These are phyloP conservation scores for Botrytis fragariae DNA, from an alignment of 2,329 filamentous ascomycete species.

Conservation along the genomic window DNA sequence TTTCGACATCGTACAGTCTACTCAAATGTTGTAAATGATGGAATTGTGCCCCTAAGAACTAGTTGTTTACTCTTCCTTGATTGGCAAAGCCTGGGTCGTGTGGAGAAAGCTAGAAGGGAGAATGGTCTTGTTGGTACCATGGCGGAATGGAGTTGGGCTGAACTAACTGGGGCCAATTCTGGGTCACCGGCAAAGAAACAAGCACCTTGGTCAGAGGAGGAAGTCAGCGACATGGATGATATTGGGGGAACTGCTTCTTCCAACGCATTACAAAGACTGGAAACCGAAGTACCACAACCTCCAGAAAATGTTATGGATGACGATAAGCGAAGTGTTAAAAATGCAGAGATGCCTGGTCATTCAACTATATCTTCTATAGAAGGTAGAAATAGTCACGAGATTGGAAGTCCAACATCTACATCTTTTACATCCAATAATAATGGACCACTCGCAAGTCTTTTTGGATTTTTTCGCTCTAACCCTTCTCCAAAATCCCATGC, in stretches of 20 bases:
- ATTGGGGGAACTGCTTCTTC: constrained; percentile 38
- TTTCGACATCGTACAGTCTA: constrained; percentile 92
- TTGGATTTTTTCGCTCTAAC: constrained; percentile 68
- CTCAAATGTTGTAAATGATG: constrained; percentile 96
- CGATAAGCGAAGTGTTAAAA: constrained; percentile 56
- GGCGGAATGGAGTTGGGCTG: constrained; percentile 91
- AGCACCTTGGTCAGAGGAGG: constrained; percentile 26
- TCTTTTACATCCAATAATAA: constrained; percentile 41
- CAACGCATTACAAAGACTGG: constrained; percentile 44
- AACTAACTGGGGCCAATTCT: constrained; percentile 71
- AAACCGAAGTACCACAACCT: constrained; percentile 66
- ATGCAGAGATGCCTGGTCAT: constrained; percentile 37
- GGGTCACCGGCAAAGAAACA: constrained; percentile 31
- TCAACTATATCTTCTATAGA: constrained; percentile 25
- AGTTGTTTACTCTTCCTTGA: constrained; percentile 96
- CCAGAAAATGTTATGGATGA: constrained; percentile 63
- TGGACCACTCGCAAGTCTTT: constrained; percentile 55
- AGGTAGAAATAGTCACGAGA: neutral
- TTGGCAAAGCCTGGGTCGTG: constrained; percentile 89
- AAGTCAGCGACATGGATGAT: constrained; percentile 31
- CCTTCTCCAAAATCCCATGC: constrained; percentile 50
- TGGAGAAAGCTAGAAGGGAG: constrained; percentile 90
- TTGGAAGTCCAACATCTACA: constrained; percentile 23
- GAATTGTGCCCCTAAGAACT: constrained; percentile 90
- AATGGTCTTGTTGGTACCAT: constrained; percentile 91